Evolutionary conservation across 805 yeast species (phyloP).

Genomic region (Spathaspora girioi): DNA sequence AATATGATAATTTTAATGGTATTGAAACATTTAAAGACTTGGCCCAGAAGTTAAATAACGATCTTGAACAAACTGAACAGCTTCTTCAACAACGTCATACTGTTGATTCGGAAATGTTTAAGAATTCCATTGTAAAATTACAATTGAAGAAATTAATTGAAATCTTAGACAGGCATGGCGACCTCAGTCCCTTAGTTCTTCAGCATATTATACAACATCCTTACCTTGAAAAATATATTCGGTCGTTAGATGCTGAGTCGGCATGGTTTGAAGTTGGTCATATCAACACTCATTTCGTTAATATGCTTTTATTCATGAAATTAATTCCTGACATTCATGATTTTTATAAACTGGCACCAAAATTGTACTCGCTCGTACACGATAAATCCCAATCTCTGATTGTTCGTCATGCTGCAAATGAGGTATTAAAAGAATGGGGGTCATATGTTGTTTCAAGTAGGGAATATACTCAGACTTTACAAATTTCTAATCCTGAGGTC

Average conservation of each 20-base stretch:
- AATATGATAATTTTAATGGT: not conserved
- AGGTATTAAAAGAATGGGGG: slow-evolving; percentile 1
- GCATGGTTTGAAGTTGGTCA: not conserved
- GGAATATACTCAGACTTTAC: not conserved
- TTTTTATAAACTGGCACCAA: not conserved
- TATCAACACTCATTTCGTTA: not conserved
- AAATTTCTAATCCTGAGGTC: not conserved
- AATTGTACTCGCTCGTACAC: not conserved
- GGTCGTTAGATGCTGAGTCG: not conserved
- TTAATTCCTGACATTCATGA: not conserved
- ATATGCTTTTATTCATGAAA: not conserved
- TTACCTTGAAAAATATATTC: not conserved
- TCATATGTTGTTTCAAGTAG: not conserved
- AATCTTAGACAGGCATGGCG: not conserved
- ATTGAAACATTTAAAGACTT: not conserved
- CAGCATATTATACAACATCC: not conserved
- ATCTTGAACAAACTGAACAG: not conserved
- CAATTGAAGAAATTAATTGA: not conserved
- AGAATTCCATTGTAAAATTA: not conserved
- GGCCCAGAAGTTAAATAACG: not conserved
- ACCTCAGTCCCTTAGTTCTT: not conserved
- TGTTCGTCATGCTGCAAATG: not conserved
- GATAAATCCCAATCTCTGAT: not conserved
- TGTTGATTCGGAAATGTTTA: not conserved
- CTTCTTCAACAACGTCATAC: not conserved